Evolutionary conservation across 139 green algal genomes (phyloP).

Genomic region (Volvox reticuliferus): DNA sequence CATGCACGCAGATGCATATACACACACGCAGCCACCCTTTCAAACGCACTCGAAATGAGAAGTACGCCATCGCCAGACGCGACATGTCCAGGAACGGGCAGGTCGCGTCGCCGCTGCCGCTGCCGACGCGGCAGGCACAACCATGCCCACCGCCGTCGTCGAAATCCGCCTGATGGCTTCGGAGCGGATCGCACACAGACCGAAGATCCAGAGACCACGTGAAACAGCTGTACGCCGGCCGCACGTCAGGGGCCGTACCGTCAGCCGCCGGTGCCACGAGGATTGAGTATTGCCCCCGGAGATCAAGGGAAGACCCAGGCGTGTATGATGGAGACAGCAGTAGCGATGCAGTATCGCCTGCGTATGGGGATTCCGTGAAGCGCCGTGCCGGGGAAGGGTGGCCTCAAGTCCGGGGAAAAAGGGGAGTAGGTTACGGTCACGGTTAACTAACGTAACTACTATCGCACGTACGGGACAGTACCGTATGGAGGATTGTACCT

Average conservation of each 20-base stretch:
- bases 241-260: neutral
- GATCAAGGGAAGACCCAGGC: neutral
- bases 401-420: no score
- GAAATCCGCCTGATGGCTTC: neutral
- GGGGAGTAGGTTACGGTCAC: no score
- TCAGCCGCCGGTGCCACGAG: neutral
- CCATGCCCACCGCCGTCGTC: neutral
- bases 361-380: no score
- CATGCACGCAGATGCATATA: no score
- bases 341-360: neutral
- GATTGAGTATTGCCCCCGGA: constrained; percentile 12
- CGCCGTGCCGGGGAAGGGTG: no score
- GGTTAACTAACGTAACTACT: no score
- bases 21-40: neutral
- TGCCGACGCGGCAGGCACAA: neutral
- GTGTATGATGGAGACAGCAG: neutral
- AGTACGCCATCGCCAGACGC: neutral
- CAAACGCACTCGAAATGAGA: neutral
- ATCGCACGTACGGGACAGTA: no score
- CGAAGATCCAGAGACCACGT: constrained; percentile 2
- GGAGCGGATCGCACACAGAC: constrained; percentile 1
- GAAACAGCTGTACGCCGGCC: constrained; percentile 4
- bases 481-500: no score
- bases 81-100: constrained; percentile 11
- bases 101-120: neutral